phyloP scores from a whole-genome alignment of 176 grass and related monocot genomes.

The Carex parvula region DNA sequence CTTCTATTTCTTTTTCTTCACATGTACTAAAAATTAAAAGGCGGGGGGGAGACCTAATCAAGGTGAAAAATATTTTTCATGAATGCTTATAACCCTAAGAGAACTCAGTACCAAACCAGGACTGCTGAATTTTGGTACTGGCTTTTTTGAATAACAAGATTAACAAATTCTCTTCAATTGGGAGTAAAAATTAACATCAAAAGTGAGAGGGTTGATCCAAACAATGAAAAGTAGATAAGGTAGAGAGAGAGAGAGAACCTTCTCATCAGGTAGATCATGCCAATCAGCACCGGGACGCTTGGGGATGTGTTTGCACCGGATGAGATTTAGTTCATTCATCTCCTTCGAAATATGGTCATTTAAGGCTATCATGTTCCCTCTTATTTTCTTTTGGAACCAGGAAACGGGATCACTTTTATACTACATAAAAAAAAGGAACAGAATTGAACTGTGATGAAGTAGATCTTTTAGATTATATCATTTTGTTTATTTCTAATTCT shows the following conservation, averaged over 20 bases:
- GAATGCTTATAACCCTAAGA: neutral
- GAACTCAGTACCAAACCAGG: neutral
- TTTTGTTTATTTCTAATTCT: neutral
- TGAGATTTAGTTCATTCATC: slow-evolving; percentile 97
- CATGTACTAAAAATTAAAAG: neutral
- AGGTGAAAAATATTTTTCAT: neutral
- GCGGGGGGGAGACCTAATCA: neutral
- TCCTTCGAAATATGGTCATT: slow-evolving; percentile 99
- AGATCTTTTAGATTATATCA: neutral
- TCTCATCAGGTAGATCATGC: slow-evolving; percentile 93
- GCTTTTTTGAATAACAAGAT: neutral
- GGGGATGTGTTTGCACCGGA: slow-evolving; percentile 86
- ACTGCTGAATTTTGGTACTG: neutral
- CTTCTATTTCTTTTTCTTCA: slow-evolving; percentile 2
- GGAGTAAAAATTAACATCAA: neutral
- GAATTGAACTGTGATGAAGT: slow-evolving; percentile 3
- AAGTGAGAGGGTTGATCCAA: neutral
- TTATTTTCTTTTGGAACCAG: slow-evolving; percentile 95
- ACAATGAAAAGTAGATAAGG: neutral
- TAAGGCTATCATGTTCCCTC: slow-evolving; percentile 53
- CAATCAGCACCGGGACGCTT: slow-evolving; percentile 87
- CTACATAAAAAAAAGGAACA: slow-evolving; percentile 40
- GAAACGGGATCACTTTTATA: slow-evolving; percentile 69
- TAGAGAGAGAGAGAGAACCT: slow-evolving; percentile 38
- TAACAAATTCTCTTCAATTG: neutral